Conservation (phyloP, 768 basidiomycete species). For the Lentinula edodes region DNA sequence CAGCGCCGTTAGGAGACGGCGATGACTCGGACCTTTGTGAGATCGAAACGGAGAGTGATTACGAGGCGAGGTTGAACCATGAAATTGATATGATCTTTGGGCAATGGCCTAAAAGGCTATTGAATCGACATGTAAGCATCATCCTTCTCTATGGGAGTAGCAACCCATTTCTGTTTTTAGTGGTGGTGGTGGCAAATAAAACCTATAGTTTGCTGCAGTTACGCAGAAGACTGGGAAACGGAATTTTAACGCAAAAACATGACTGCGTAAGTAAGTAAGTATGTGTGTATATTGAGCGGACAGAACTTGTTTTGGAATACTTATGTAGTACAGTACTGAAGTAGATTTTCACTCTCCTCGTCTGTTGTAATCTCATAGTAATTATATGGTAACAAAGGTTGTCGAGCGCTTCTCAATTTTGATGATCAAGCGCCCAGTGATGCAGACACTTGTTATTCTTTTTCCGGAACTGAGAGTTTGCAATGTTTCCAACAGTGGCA, state of each 20-base stretch:
- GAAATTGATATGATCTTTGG: slow-evolving; percentile 59
- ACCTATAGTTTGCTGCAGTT: slow-evolving; percentile 58
- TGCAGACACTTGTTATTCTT: too few species aligned
- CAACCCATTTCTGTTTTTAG: slow-evolving; percentile 26
- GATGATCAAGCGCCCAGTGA: too few species aligned
- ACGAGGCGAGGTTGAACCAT: slow-evolving; percentile 31
- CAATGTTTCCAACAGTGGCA: slow-evolving; percentile 66
- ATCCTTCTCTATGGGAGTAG: not conserved
- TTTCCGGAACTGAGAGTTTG: not conserved
- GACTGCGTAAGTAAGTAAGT: not conserved
- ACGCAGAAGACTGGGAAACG: slow-evolving; percentile 49
- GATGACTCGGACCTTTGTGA: slow-evolving; percentile 15
- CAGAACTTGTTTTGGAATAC: too few species aligned
- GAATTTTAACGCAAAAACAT: slow-evolving; percentile 15
- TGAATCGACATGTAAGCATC: slow-evolving; percentile 63
- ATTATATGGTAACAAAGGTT: too few species aligned
- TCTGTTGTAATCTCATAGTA: too few species aligned
- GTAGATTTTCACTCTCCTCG: too few species aligned
- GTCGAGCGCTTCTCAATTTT: too few species aligned
- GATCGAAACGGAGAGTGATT: slow-evolving; percentile 22
- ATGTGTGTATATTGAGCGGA: not conserved
- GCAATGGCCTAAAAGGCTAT: slow-evolving; percentile 57
- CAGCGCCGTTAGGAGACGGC: slow-evolving; percentile 10
- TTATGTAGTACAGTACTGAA: too few species aligned
- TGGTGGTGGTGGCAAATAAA: slow-evolving; percentile 86